Base-by-base conservation (phyloP, 1,139 yeast genomes). In the Suhomyces panamericanus region DNA sequence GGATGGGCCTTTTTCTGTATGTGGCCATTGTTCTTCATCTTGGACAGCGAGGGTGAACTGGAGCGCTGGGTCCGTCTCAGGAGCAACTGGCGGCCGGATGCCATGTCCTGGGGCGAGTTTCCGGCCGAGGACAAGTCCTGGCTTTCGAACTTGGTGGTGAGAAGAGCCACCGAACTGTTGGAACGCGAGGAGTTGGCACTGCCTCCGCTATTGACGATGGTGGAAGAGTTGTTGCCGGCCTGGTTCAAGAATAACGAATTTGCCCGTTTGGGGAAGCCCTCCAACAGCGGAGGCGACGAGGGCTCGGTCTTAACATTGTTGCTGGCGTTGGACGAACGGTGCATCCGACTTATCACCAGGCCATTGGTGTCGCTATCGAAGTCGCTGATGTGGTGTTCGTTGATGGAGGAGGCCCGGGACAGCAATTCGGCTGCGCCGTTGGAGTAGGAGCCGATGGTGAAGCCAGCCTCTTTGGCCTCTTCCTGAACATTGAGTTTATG, bases 111-210 rank as follows among this genome's bases (percentile, higher is more conserved):
- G 17, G 48, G 45, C 4, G 43, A 41, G n/a, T 22, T 36, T 14
- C 51, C 48, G 11, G 70, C 69, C 5, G 71, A 65, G 22, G 59
- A 50, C 17, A 66, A 49, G 7, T 54, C 59, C 37, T 66, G 70
- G 32, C 49, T 54, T 43, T 69, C 73, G 41, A 64, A 56, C 37
- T 60, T 62, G 41, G 60, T 57, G 2, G 70, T 62, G 29, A 69
- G 52, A 6, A 70, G 62, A 24, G 60, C 49, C 1, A 63, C 53
- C 6, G 67, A 62, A 14, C 48, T 35, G 33, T 48, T 46, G 22
- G 59, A 44, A 8, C 39, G 27, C 5, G 42, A 41, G 39, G 33
- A 46, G 30, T 15, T 50, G 47, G 35, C 35, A 42, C 35, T 39
- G 26, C 35, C 36, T 10, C 33, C 40, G 26, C 24, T 35, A 14